These are phyloP conservation scores for Boechera stricta DNA, from an alignment of 345 rosid genomes.

Conservation along the genomic window DNA sequence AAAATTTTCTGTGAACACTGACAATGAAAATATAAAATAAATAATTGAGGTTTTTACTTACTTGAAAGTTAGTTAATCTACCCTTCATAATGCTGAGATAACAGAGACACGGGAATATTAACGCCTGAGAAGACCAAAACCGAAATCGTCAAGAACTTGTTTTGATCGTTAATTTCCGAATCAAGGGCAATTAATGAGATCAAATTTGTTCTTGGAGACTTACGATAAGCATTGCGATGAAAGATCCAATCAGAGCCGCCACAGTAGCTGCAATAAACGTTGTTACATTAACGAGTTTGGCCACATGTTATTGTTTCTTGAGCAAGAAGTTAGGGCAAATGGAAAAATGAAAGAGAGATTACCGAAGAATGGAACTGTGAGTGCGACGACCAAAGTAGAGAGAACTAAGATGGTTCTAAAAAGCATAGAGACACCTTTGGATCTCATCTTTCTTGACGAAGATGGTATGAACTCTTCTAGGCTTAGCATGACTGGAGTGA, in stretches of 20 bases:
- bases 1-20: neutral
- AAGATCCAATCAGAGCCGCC: slow-evolving; percentile 75
- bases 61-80: slow-evolving; percentile 57
- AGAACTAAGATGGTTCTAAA: slow-evolving; percentile 64
- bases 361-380: slow-evolving; percentile 76
- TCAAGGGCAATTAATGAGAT: neutral
- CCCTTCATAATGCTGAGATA: slow-evolving; percentile 58
- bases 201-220: slow-evolving; percentile 33
- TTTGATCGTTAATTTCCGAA: neutral
- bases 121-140: slow-evolving; percentile 48
- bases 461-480: slow-evolving; percentile 77
- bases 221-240: slow-evolving; percentile 71
- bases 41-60: slow-evolving; percentile 31
- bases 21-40: neutral
- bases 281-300: neutral
- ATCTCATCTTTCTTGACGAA: slow-evolving; percentile 44
- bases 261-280: slow-evolving; percentile 55
- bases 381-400: slow-evolving; percentile 72
- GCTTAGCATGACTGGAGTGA: slow-evolving; percentile 69
- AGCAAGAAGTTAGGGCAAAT: slow-evolving; percentile 49
- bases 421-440: slow-evolving; percentile 50
- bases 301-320: slow-evolving; percentile 13
- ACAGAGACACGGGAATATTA: slow-evolving; percentile 73
- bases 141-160: neutral
- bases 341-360: slow-evolving; percentile 42